Conservation (phyloP, 257 asterid genomes). For the Salvia rosmarinus region DNA sequence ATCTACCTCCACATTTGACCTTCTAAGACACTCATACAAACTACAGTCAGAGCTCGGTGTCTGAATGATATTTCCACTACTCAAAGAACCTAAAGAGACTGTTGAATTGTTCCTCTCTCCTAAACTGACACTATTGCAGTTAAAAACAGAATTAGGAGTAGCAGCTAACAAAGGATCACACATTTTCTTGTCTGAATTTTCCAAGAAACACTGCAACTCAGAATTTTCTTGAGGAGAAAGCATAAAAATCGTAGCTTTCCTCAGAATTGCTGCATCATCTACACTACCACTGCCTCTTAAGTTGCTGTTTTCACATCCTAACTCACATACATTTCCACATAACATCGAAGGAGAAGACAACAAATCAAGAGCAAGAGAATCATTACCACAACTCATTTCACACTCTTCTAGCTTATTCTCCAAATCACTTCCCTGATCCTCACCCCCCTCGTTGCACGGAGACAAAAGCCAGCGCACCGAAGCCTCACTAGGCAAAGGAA, state of each 20-base stretch:
- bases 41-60: constrained; percentile 65
- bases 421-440: constrained; percentile 36
- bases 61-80: constrained; percentile 65
- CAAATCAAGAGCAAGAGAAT: constrained; percentile 30
- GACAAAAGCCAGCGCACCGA: constrained; percentile 67
- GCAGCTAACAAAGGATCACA: constrained; percentile 15
- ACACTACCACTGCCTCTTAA: constrained; percentile 27
- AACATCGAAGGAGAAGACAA: constrained; percentile 41
- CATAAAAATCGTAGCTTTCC: constrained; percentile 35
- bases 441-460: constrained; percentile 42
- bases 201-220: too few relatives aligned
- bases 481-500: constrained; percentile 72
- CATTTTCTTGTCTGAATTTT: constrained; percentile 17
- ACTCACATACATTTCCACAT: constrained; percentile 39
- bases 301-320: constrained; percentile 30
- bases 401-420: constrained; percentile 27
- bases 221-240: constrained; percentile 34
- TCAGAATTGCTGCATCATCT: constrained; percentile 19
- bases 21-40: constrained; percentile 33
- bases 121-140: constrained; percentile 19
- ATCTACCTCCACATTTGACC: constrained; percentile 31
- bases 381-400: constrained; percentile 28
- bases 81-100: constrained; percentile 43
- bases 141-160: neutral
- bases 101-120: constrained; percentile 38